Evolutionary conservation across 352 stramenopile species (phyloP), one percentile per base, ranked within the genome.

Genomic region (Phytophthora hibernalis): DNA sequence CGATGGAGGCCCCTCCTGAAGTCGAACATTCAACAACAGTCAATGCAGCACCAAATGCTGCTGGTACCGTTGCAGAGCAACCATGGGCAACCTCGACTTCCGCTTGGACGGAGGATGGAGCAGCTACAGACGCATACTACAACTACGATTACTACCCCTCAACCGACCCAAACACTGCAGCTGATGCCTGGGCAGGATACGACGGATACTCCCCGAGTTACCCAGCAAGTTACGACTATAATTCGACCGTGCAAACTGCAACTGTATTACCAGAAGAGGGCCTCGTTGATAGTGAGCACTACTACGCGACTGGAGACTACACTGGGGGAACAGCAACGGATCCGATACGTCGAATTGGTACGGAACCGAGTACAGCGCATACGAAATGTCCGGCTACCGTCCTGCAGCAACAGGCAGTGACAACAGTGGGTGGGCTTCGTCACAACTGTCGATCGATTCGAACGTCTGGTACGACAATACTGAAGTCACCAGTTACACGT

Each of bases 271-370:
- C 26, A 12, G 55, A 9, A 26, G 38, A 30, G 9, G 60, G 40
- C 28, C 68, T 76, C 5, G 68, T 72, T 37, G 63, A 76, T 55
- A 76, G 68, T 28, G 42, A 12, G 2, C 63, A 42, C n/a, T 76
- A 76, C 48, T 76, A 65, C 33, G 48, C 53, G 16, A 62, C 42
- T 44, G 53, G 40, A 33, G 48, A 26, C 15, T 67, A 67, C 56
- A 40, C 33, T 48, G 54, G 15, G n/a, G 57, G 37, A 10, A 18
- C 10, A 51, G 12, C 33, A 64, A 60, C 24, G 50, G 11, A 45
- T 60, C 66, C 5, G 30, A n/a, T 9, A 30, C 16, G 18, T 59
- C 64, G 5, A 66, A 74, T 10, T 65, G 59, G 60, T 76, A 65
- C 37, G 72, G 67, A 35, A 54, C 65, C 8, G 68, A 65, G 26